Percentiles rank a stretch among this genome's conserved stretches.
phyloP scores from a whole-genome alignment of 768 basidiomycete species.

The Suillus paluster region DNA sequence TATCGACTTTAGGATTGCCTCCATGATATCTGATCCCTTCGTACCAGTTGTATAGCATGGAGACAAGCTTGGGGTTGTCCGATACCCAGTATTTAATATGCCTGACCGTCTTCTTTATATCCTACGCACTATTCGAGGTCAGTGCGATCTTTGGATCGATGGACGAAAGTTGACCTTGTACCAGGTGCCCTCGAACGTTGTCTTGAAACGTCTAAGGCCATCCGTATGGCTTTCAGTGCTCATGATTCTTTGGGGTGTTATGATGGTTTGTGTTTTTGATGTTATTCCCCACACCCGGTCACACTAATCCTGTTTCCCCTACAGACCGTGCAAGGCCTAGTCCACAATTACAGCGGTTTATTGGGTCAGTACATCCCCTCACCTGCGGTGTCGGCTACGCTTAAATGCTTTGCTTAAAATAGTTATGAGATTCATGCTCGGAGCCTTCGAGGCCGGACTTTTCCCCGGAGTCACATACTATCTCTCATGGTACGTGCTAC shows the following conservation, averaged over 20 bases:
- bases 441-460: conserved; percentile 63
- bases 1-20: conserved; percentile 5
- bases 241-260: conserved; percentile 77
- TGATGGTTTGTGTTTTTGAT: conserved; percentile 56
- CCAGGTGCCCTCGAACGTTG: conserved; percentile 71
- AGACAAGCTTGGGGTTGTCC: conserved; percentile 58
- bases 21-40: background rate
- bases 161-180: background rate
- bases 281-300: too few relatives aligned
- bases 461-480: conserved; percentile 63
- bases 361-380: conserved; percentile 49
- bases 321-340: conserved; percentile 75
- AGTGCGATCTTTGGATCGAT: conserved; percentile 8
- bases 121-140: conserved; percentile 75
- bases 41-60: conserved; percentile 65
- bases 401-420: conserved; percentile 6
- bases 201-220: conserved; percentile 73
- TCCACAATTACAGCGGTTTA: conserved; percentile 69
- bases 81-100: conserved; percentile 69
- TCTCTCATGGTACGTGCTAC: conserved; percentile 62
- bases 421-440: conserved; percentile 76
- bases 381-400: background rate
- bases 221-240: conserved; percentile 77
- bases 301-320: conserved; percentile 12
- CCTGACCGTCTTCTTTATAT: conserved; percentile 63